Evolutionary conservation across 23 red algal genomes (phyloP), one percentile per base, ranked within the genome.

Genomic region (Gracilariopsis chorda): DNA sequence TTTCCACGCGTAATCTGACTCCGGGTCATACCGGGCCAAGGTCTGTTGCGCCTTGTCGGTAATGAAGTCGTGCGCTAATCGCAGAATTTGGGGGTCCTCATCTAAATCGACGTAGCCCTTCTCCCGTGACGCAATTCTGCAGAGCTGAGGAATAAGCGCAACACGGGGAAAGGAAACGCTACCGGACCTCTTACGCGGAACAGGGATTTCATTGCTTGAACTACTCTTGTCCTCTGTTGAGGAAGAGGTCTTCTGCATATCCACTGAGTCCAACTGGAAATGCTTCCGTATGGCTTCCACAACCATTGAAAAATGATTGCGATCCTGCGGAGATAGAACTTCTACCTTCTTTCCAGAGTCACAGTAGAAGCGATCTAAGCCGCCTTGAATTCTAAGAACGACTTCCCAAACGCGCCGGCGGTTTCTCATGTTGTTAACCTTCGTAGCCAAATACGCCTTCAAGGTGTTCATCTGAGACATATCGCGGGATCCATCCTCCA

Each of bases 401-500:
- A 62, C 70, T 78, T 46, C 65, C 68, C 68, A 78, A 56, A 57
- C 49, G 62, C 48, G 61, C 30, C 17, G 37, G 24, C 51, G 53
- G 39, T 44, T 52, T 25, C 85, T 42, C 29, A 49, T 76, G 55
- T 24, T 65, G 14, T 3, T 47, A 4, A 32, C 65, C 34, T 65
- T 58, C 48, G 44, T 60, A 28, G 35, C 29, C 12, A 89, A 35
- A 56, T 77, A 69, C 10, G 65, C 51, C 42, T 89, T 65, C 19
- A 89, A 33, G 23, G 59, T 47, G 42, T 89, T 89, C 72, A 78
- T 77, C 41, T 89, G 68, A 25, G 85, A 77, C 72, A 89, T 89
- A 27, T 89, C 85, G 29, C 85, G 65, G 59, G 85, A 89, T 17
- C 85, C 85, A 28, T 89, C 85, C 52, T 89, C 85, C 48, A 78